Conservation (phyloP, 2,329 filamentous ascomycete species). For the Parafenestella ontariensis region DNA sequence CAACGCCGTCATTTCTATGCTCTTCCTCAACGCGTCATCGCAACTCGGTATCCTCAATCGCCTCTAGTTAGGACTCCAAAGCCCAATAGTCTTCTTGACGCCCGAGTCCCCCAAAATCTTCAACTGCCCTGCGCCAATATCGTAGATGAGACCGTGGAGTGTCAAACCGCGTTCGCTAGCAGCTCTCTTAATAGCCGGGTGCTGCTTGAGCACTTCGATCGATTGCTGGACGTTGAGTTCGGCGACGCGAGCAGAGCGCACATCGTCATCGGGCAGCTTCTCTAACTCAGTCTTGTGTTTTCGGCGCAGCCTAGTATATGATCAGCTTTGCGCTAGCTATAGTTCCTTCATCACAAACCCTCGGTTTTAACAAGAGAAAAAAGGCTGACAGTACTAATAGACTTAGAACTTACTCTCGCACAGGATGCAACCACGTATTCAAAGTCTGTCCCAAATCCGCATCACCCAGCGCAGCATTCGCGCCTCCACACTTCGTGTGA, state of each 20-base stretch:
- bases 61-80: constrained; percentile 16
- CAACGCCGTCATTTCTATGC: background rate
- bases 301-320: constrained; percentile 55
- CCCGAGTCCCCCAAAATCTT: constrained; percentile 55
- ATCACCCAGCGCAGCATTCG: constrained; percentile 62
- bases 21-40: no score
- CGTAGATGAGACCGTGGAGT: constrained; percentile 81
- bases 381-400: background rate
- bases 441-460: constrained; percentile 63
- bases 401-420: constrained; percentile 51
- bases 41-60: background rate
- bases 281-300: constrained; percentile 61
- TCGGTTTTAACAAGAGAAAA: no score
- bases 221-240: constrained; percentile 79
- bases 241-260: constrained; percentile 67
- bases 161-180: constrained; percentile 72
- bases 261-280: constrained; percentile 52
- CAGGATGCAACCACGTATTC: constrained; percentile 67
- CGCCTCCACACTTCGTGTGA: constrained; percentile 67
- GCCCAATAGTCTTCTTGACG: constrained; percentile 10
- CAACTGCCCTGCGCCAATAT: constrained; percentile 65
- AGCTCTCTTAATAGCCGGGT: constrained; percentile 73
- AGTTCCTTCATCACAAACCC: no score
- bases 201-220: constrained; percentile 71
- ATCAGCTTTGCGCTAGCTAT: no score